Percentiles rank a stretch among this genome's conserved stretches.
These are phyloP conservation scores for Andrographis paniculata DNA, from an alignment of 305 asterid species.

Conservation along the genomic window DNA sequence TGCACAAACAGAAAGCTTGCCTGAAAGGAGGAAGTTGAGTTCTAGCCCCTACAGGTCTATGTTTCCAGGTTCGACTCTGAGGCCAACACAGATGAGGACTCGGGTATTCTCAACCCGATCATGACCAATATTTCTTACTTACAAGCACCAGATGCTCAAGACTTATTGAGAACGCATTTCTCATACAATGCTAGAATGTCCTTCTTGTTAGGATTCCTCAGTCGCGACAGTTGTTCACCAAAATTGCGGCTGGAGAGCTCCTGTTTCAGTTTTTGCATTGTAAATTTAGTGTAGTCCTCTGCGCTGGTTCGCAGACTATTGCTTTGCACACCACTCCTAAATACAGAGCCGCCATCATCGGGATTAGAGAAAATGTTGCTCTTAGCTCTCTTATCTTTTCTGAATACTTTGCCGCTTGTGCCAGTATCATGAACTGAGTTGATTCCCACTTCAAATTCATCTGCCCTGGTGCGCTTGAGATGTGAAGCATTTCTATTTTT, in stretches of 20 bases:
- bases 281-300: constrained; percentile 64
- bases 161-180: constrained; percentile 45
- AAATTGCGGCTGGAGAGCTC: constrained; percentile 60
- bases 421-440: constrained; percentile 60
- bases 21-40: background rate
- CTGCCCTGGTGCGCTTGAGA: constrained; percentile 65
- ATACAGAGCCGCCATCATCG: constrained; percentile 83
- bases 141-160: constrained; percentile 15
- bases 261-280: constrained; percentile 59
- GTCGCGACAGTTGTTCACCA: constrained; percentile 63
- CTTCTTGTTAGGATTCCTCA: constrained; percentile 57
- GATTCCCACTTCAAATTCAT: constrained; percentile 63
- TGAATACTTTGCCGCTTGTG: constrained; percentile 31
- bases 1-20: too few species aligned
- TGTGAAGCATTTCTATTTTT: constrained; percentile 57
- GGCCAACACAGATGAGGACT: constrained; percentile 1
- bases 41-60: constrained; percentile 6
- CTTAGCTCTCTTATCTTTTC: constrained; percentile 68
- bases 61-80: background rate
- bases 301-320: constrained; percentile 44
- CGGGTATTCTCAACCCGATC: constrained; percentile 9
- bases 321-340: constrained; percentile 48
- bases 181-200: constrained; percentile 73
- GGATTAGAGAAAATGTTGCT: constrained; percentile 44
- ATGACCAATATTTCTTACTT: constrained; percentile 10